A percentile compares a stretch with the other conserved stretches of the same genome.
phyloP scores from a whole-genome alignment of 2,329 filamentous ascomycete genomes.

The Aspergillus tubingensis region DNA sequence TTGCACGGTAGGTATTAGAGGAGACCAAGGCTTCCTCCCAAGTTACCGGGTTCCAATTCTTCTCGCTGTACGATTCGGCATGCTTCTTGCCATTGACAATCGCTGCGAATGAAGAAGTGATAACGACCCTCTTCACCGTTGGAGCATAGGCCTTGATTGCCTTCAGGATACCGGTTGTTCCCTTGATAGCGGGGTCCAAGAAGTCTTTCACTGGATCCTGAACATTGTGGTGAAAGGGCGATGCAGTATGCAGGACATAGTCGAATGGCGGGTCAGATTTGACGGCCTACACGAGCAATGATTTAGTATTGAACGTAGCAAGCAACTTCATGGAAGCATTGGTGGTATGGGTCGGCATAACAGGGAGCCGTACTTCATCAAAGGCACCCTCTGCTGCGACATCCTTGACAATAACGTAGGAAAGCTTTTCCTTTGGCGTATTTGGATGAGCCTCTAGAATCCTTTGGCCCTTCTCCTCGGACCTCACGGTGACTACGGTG shows the following conservation, averaged over 20 bases:
- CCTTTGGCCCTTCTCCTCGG: constrained; percentile 62
- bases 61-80: constrained; percentile 40
- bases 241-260: constrained; percentile 72
- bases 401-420: constrained; percentile 70
- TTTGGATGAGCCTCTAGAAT: constrained; percentile 58
- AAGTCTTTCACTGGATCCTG: constrained; percentile 66
- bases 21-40: constrained; percentile 43
- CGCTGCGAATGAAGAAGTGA: constrained; percentile 70
- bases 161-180: constrained; percentile 64
- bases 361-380: constrained; percentile 49
- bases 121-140: constrained; percentile 70
- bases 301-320: constrained; percentile 1
- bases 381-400: constrained; percentile 72
- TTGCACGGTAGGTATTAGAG: constrained; percentile 48
- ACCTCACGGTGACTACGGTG: constrained; percentile 64
- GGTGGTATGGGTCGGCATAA: not conserved
- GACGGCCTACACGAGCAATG: constrained; percentile 46
- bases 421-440: constrained; percentile 58
- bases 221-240: constrained; percentile 73
- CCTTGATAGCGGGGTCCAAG: constrained; percentile 63
- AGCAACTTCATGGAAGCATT: not conserved
- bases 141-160: constrained; percentile 63
- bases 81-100: constrained; percentile 55
- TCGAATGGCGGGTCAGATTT: constrained; percentile 67
- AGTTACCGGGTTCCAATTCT: constrained; percentile 48